These are phyloP conservation scores for Beauveria asiatica DNA, from an alignment of 2,329 filamentous ascomycete species.

Conservation along the genomic window DNA sequence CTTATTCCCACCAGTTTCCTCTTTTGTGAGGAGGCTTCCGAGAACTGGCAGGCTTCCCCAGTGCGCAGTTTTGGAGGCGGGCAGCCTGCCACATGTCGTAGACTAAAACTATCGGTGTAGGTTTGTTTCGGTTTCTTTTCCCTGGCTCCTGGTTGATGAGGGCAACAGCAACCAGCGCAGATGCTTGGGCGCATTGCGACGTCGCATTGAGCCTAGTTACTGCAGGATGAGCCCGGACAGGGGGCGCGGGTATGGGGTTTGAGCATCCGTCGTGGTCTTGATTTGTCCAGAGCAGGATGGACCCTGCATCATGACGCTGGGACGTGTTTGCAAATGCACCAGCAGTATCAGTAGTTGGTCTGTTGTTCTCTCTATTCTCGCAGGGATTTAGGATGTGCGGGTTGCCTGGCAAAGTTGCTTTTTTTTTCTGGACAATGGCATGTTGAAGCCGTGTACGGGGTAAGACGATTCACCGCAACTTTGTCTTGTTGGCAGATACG, in stretches of 20 bases:
- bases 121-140: background rate
- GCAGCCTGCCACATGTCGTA: background rate
- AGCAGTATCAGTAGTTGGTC: background rate
- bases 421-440: background rate
- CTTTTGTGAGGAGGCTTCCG: background rate
- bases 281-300: slow-evolving; percentile 1
- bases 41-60: background rate
- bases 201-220: slow-evolving; percentile 2
- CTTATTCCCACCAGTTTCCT: slow-evolving; percentile 1
- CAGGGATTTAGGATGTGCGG: background rate
- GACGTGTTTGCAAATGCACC: background rate
- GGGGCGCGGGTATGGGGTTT: background rate
- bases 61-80: background rate
- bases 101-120: slow-evolving; percentile 6
- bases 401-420: background rate
- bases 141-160: background rate
- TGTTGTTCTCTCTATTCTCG: slow-evolving; percentile 9
- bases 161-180: background rate
- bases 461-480: slow-evolving; percentile 2
- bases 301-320: slow-evolving; percentile 1
- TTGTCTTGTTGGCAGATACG: background rate
- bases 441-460: background rate
- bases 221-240: background rate
- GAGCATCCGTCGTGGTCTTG: background rate
- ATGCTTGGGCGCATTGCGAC: background rate